Conservation (phyloP, 2,329 filamentous ascomycete genomes). For the Fusarium austroafricanum region DNA sequence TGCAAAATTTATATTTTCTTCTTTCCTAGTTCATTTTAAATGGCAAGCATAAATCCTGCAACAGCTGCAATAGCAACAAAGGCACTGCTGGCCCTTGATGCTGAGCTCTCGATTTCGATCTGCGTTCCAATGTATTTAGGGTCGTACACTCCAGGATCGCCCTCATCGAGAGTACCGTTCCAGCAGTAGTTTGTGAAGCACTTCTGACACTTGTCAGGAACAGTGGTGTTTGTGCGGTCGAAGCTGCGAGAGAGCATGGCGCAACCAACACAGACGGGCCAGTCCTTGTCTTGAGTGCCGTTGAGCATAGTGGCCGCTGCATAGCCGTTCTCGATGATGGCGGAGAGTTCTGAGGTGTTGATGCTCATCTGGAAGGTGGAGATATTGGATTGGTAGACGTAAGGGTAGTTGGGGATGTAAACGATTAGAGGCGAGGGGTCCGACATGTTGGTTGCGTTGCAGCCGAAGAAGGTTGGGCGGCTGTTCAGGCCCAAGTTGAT, state of each 20-base stretch:
- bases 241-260: conserved; percentile 84
- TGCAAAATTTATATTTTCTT: background rate
- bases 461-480: conserved; percentile 73
- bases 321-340: conserved; percentile 88
- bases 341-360: conserved; percentile 74
- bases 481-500: conserved; percentile 68
- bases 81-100: conserved; percentile 26
- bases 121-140: conserved; percentile 45
- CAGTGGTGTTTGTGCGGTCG: conserved; percentile 72
- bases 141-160: conserved; percentile 50
- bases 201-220: conserved; percentile 76
- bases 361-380: conserved; percentile 80
- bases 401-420: conserved; percentile 84
- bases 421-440: conserved; percentile 76
- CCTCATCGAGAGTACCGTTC: conserved; percentile 74
- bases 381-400: conserved; percentile 79
- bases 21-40: conserved; percentile 16
- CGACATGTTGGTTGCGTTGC: conserved; percentile 67
- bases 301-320: conserved; percentile 87
- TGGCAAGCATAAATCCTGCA: conserved; percentile 37
- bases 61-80: conserved; percentile 29
- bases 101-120: conserved; percentile 44
- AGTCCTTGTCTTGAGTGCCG: conserved; percentile 76
- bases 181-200: conserved; percentile 93
- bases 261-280: conserved; percentile 88